Evolutionary conservation across 805 yeast species (phyloP), one percentile per base, ranked within the genome.

Genomic region (Yamadazyma paraphyllophila): DNA sequence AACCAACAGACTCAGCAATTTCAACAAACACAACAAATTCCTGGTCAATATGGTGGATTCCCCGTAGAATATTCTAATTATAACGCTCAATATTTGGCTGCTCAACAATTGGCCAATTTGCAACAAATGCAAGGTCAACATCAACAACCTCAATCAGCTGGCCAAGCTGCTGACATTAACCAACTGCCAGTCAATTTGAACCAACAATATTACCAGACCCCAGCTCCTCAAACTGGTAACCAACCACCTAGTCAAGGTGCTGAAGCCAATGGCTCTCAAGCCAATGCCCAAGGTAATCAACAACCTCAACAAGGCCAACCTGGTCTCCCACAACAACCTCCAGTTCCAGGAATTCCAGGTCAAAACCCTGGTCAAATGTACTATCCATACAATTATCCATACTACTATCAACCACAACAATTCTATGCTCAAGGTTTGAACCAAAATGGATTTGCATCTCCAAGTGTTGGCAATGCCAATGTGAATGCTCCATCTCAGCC

Each of bases 61-160:
- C 77, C 77, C 39, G 73, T 58, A 38, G 77, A 72, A 54, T 72
- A 72, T 60, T 59, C 67, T 35, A 65, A 64, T 32, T 69, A 70
- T 55, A 65, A 60, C 41, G 68, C 63, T 45, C 73, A 65, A 50
- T 59, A 56, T 41, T 62, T 61, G 43, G 63, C 61, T 36, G 59
- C 62, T 44, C 53, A 49, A 29, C 53, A 49, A 43, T 42, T 51
- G 43, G 55, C 55, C 11, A 43, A 43, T 15, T 34, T 41, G 27
- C 53, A 50, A 45, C 53, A 50, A 47, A 39, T 46, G 40, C 51
- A 48, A 45, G 47, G 41, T 37, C 49, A 46, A 38, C 34, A 37
- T 10, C 45, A 45, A 27, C 42, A 47, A 31, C 46, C 41, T 36
- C 46, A 42, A 16, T 32, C 51, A 33, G 36, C 47, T 49, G 53